Conservation (phyloP, 2,329 filamentous ascomycete species). For the Colletotrichum sp. region DNA sequence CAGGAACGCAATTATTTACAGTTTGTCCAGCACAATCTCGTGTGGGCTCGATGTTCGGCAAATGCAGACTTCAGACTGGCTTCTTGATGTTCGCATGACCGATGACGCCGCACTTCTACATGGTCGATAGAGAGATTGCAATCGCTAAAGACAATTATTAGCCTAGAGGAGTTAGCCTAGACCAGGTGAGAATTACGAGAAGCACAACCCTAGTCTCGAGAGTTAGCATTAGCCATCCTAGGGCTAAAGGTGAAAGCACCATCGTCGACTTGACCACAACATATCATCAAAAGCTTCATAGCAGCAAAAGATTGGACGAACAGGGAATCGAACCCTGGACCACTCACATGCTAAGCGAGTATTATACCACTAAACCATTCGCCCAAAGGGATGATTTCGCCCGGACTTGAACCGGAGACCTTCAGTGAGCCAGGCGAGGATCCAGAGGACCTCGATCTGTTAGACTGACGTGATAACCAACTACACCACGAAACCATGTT, state of each 20-base stretch:
- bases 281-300: neutral
- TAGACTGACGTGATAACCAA: slow-evolving; percentile 57
- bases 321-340: slow-evolving; percentile 20
- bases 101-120: fast-evolving
- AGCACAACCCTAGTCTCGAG: neutral
- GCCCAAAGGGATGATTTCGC: slow-evolving; percentile 5
- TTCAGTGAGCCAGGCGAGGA: slow-evolving; percentile 8
- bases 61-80: neutral
- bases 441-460: slow-evolving; percentile 26
- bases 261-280: fast-evolving
- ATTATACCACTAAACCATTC: slow-evolving; percentile 21
- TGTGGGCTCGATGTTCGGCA: neutral
- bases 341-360: slow-evolving; percentile 20
- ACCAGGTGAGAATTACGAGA: neutral
- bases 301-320: slow-evolving; percentile 1
- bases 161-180: too few species aligned
- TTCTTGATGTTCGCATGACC: fast-evolving
- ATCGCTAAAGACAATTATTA: neutral
- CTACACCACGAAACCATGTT: slow-evolving; percentile 32
- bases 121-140: neutral
- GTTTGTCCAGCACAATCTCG: neutral
- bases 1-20: neutral
- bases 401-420: slow-evolving; percentile 22
- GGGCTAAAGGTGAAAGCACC: neutral
- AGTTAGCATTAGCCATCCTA: neutral